phyloP scores from a whole-genome alignment of 2,329 filamentous ascomycete genomes.

The Raffaelea ambrosiae region DNA sequence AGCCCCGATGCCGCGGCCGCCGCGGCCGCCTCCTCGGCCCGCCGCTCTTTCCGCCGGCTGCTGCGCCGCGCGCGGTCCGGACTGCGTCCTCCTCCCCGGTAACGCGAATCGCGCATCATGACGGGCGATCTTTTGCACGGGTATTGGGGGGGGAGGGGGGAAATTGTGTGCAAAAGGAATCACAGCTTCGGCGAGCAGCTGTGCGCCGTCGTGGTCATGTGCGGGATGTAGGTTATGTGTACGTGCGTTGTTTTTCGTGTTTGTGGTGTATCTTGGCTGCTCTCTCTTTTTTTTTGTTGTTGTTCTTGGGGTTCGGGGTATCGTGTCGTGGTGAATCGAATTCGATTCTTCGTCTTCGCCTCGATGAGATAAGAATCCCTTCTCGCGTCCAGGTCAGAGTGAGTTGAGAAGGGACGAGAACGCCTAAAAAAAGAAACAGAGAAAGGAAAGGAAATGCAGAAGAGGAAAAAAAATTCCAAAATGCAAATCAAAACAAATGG shows the following conservation, averaged over 20 bases:
- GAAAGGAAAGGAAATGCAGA: no score
- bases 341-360: no score
- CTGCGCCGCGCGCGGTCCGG: constrained; percentile 46
- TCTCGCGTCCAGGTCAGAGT: no score
- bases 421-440: no score
- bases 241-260: background rate
- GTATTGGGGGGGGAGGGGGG: background rate
- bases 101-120: constrained; percentile 44
- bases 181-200: constrained; percentile 2
- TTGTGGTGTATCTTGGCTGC: background rate
- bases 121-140: background rate
- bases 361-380: no score
- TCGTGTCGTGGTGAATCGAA: background rate
- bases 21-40: constrained; percentile 27
- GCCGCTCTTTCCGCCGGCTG: constrained; percentile 28
- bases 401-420: no score
- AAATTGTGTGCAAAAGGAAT: background rate
- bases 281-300: background rate
- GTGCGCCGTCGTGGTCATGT: constrained; percentile 1
- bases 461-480: background rate
- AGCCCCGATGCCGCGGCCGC: constrained; percentile 24
- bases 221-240: background rate
- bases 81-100: constrained; percentile 47
- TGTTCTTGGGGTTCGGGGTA: background rate
- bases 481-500: background rate